These are phyloP conservation scores for Vachellia pachyceras DNA, from an alignment of 306 rosid species.

Conservation along the genomic window DNA sequence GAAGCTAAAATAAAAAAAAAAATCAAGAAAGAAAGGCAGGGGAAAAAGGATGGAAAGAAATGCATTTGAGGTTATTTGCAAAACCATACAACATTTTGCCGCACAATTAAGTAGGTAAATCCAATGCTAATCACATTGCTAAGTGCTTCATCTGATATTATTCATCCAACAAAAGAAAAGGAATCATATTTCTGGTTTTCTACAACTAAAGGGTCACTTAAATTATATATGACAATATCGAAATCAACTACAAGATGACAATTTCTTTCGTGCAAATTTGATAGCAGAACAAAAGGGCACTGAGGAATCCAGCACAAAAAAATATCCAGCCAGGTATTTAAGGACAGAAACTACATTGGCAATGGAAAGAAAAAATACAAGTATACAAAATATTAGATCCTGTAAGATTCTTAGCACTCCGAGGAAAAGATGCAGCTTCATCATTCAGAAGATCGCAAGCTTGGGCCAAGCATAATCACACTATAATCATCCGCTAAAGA, in stretches of 20 bases:
- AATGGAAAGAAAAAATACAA: neutral
- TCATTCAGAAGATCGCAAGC: conserved; percentile 9
- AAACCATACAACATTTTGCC: neutral
- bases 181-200: neutral
- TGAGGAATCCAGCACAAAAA: neutral
- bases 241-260: neutral
- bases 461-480: neutral
- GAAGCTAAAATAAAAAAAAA: neutral
- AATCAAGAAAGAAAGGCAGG: neutral
- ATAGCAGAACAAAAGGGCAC: neutral
- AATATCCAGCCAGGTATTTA: neutral
- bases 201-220: neutral
- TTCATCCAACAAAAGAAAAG: neutral
- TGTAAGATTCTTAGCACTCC: neutral
- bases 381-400: neutral
- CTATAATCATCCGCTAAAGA: neutral
- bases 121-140: neutral
- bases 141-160: neutral
- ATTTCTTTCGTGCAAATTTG: neutral
- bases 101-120: neutral
- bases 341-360: neutral
- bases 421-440: conserved; percentile 17
- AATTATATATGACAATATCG: neutral
- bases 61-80: neutral
- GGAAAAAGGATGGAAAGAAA: neutral